Conservation (phyloP, 2,329 filamentous ascomycete genomes). For the Aspergillus amoenus region DNA sequence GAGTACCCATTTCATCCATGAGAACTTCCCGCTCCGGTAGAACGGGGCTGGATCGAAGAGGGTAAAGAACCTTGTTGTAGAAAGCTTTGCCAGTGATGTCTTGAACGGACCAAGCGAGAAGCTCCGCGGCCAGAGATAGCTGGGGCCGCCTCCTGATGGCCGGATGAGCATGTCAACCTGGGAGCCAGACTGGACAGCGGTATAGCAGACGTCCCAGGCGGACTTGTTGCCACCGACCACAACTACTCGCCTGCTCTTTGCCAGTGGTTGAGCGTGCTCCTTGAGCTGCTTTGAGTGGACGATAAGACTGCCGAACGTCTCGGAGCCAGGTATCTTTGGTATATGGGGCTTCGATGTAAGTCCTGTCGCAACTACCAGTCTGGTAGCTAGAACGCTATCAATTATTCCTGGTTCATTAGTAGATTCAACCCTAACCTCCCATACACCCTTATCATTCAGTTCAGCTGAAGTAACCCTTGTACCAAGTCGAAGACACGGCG, state of each 20-base stretch:
- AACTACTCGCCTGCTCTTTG: slow-evolving; percentile 41
- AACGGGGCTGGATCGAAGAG: slow-evolving; percentile 71
- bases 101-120: slow-evolving; percentile 44
- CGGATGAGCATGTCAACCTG: slow-evolving; percentile 60
- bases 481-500: neutral
- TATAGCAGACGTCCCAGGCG: slow-evolving; percentile 60
- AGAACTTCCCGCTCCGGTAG: slow-evolving; percentile 45
- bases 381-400: slow-evolving; percentile 27
- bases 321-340: slow-evolving; percentile 49
- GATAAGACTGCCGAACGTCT: slow-evolving; percentile 49
- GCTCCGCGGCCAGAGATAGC: slow-evolving; percentile 58
- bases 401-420: neutral
- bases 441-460: slow-evolving; percentile 20
- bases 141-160: slow-evolving; percentile 53
- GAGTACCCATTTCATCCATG: neutral
- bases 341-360: slow-evolving; percentile 55
- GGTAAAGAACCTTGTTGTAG: slow-evolving; percentile 57
- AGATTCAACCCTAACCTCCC: neutral
- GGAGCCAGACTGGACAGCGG: slow-evolving; percentile 51
- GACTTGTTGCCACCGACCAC: slow-evolving; percentile 61
- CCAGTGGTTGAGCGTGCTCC: slow-evolving; percentile 23
- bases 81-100: slow-evolving; percentile 5
- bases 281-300: slow-evolving; percentile 56
- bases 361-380: slow-evolving; percentile 59
- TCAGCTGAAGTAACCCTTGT: slow-evolving; percentile 3